Evolutionary conservation across 2,329 filamentous ascomycete genomes (phyloP).

Genomic region (Trichoderma citrinoviride): DNA sequence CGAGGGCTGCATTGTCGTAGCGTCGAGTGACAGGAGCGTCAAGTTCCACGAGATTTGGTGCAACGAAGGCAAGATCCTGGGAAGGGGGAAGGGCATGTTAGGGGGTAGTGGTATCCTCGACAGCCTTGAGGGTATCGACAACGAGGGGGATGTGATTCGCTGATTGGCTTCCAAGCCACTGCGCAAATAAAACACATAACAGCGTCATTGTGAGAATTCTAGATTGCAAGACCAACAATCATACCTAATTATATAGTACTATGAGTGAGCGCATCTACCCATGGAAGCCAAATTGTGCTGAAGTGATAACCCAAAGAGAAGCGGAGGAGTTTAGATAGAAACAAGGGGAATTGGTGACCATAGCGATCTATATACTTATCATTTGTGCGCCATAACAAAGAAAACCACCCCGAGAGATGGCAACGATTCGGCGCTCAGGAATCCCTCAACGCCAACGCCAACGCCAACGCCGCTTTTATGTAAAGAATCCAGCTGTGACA

Average conservation of each 20-base stretch:
- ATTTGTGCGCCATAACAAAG: not conserved
- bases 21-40: slow-evolving; percentile 85
- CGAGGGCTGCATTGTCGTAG: slow-evolving; percentile 75
- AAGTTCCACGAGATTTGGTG: slow-evolving; percentile 96
- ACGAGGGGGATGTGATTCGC: slow-evolving; percentile 69
- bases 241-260: slow-evolving; percentile 15
- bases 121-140: slow-evolving; percentile 74
- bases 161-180: slow-evolving; percentile 39
- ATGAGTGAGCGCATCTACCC: not conserved
- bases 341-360: not conserved
- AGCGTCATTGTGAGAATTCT: not conserved
- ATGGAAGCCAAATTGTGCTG: not conserved
- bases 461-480: slow-evolving; percentile 3
- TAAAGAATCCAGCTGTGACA: not conserved
- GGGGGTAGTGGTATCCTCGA: slow-evolving; percentile 86
- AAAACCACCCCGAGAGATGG: not conserved
- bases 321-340: not conserved
- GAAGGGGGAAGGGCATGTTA: slow-evolving; percentile 58
- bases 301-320: not conserved
- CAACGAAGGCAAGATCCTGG: slow-evolving; percentile 50
- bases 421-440: not conserved
- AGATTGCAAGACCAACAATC: slow-evolving; percentile 15
- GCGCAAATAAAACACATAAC: not conserved
- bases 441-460: slow-evolving; percentile 4
- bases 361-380: not conserved